Percentiles rank a stretch among this genome's conserved stretches.
These are phyloP conservation scores for Pseudogymnoascus sp. DNA, from an alignment of 2,329 filamentous ascomycete species.

Conservation along the genomic window DNA sequence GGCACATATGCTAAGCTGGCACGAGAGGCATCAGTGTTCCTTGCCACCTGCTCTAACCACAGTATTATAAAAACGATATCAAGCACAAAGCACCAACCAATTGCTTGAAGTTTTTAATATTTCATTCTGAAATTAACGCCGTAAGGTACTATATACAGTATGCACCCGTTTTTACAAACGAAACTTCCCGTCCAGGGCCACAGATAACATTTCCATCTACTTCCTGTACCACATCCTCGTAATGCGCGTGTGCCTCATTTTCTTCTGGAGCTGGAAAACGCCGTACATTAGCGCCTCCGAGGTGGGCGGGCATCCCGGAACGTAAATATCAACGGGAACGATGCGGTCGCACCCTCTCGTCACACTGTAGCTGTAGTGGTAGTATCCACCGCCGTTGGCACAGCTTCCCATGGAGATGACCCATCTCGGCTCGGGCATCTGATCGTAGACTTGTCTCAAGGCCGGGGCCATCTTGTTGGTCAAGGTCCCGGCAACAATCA, in stretches of 20 bases:
- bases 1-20: background rate
- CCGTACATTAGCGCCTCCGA: conserved; percentile 55
- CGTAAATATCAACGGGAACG: conserved; percentile 73
- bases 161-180: conserved; percentile 9
- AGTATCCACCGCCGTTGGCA: conserved; percentile 79
- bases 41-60: background rate
- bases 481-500: conserved; percentile 88
- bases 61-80: background rate
- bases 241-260: conserved; percentile 43
- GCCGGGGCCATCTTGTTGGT: conserved; percentile 97
- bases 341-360: conserved; percentile 69
- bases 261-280: conserved; percentile 70
- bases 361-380: conserved; percentile 78
- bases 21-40: background rate
- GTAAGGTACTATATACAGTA: conserved; percentile 5
- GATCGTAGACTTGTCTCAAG: conserved; percentile 84
- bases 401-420: conserved; percentile 78
- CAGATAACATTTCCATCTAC: conserved; percentile 26
- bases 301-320: conserved; percentile 64
- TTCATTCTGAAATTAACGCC: conserved; percentile 7
- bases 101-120: background rate
- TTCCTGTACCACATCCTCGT: conserved; percentile 50
- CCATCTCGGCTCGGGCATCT: conserved; percentile 90
- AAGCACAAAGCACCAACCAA: background rate
- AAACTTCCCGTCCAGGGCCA: conserved; percentile 3